Evolutionary conservation across 139 green algal species (phyloP).

Genomic region (Astrephomene gubernaculifera): DNA sequence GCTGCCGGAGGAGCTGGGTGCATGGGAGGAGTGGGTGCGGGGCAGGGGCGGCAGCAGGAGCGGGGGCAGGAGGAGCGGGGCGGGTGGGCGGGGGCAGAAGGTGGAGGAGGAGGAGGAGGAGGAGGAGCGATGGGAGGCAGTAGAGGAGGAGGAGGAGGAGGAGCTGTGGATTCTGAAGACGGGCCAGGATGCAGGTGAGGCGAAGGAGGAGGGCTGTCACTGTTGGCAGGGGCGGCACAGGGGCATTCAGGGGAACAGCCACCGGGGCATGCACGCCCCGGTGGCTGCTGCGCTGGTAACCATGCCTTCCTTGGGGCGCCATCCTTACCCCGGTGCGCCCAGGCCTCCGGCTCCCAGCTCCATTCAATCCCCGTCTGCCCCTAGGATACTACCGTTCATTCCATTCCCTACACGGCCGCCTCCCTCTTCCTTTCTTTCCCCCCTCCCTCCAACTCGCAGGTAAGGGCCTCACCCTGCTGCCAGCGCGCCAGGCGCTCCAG

Average conservation of each 20-base stretch:
- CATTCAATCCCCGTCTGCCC: too few relatives aligned
- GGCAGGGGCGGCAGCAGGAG: neutral
- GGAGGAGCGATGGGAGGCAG: neutral
- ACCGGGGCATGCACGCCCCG: too few relatives aligned
- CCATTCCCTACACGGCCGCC: too few relatives aligned
- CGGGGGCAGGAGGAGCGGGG: neutral
- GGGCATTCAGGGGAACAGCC: too few relatives aligned
- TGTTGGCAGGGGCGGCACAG: too few relatives aligned
- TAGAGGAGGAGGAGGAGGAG: neutral
- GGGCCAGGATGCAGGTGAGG: constrained; percentile 59
- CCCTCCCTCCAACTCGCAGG: too few relatives aligned
- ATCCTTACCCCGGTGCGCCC: too few relatives aligned
- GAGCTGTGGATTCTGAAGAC: constrained; percentile 71
- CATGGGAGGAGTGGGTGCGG: constrained; percentile 57
- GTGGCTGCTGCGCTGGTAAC: too few relatives aligned
- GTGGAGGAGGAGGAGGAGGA: neutral
- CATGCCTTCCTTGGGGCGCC: too few relatives aligned
- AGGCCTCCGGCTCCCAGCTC: too few relatives aligned
- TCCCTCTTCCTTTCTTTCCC: too few relatives aligned
- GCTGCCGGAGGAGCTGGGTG: constrained; percentile 61
- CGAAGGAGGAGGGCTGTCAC: constrained; percentile 56
- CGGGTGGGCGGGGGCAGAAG: neutral
- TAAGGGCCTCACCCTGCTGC: constrained; percentile 58
- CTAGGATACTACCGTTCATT: too few relatives aligned
- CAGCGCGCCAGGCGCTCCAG: constrained; percentile 25